Base-by-base conservation (phyloP, 1,284 basidiomycete genomes). In the Ganoderma sinense region DNA sequence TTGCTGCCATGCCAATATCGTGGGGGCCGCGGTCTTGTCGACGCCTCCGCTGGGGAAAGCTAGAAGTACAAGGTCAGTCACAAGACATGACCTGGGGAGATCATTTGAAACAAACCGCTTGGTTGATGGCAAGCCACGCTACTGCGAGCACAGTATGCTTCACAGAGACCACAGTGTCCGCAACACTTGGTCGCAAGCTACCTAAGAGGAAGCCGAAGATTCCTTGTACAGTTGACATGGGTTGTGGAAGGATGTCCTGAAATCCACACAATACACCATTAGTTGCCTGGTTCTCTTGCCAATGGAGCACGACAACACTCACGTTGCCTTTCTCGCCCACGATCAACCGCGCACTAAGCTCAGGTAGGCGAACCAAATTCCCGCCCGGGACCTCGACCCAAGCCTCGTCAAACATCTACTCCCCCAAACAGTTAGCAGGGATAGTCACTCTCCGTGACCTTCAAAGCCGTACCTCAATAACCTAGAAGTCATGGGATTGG, bases 41-140 rank as follows among this genome's bases (percentile, higher is more conserved):
- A 84, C 16, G 91, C 89, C 62, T 87, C 84, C 51, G 81, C 77
- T 4, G 85, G 81, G 65, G 89, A 83, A 36, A 96, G 84, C 93
- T 96, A 75, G 20, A 69, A 2, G 23, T 7, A n/a, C 16, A 51
- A 2, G n/a, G 23, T 56, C 53, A n/a, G 20, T 31, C n/a, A 36
- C n/a, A 40, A 14, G n/a, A 59, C 23, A 14, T 18, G n/a, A 14
- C 58, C 31, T 51, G 39, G 51, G 31, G 11, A 11, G 13, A 8
- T 20, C 36, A 11, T 26, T 10, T 26, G 23, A 48, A 36, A 26
- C 89, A 72, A 77, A 95, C 95, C 66, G 87, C 88, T 84, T 97
- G 96, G 76, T 96, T 97, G 69, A 97, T 84, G 18, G 95, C 96
- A 16, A 97, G 86, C 96, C 96, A 98, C 61, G 92, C 89, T 73